Base-by-base conservation (phyloP, 768 basidiomycete species). In the Lanmaoa rubissima region DNA sequence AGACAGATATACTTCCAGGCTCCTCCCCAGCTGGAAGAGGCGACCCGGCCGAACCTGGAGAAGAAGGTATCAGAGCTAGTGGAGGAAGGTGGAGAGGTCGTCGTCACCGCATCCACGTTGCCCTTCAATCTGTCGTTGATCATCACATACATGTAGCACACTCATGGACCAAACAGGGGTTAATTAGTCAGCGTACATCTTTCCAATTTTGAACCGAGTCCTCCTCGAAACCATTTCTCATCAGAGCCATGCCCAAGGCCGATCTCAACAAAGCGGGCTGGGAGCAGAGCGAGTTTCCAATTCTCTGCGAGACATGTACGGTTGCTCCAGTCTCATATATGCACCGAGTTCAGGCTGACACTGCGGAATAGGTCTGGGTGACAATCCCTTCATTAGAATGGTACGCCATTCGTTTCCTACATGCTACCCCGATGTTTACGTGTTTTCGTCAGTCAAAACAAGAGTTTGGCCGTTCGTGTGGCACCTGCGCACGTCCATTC, bases 401-500 rank as follows among this genome's bases (percentile, higher is more conserved):
- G 94, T 94, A 61, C 62, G 84, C 26, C 35, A 26, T 43, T 14
- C 42, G 39, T 60, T 53, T 19, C 7, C 28, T 55, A 44, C 41
- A 5, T 54, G 16, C 28, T 40, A 48, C 48, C 31, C 13, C 28
- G 48, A 41, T 19, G 19, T 28, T 62, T 17, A 66, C 0, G 19
- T 17, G 5, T 31, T 43, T 35, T 51, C 90, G 88, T 88, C 88
- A 98, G 96, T 93, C 92, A 7, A 98, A 98, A 75, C 97, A 98
- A 82, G 90, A 94, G 68, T 96, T 90, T 60, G 97, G 94, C 5
- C 82, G 90, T 28, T 94, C 94, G 51, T 99, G 97, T 74, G 98
- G 98, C 61, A 96, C 96, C 51, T 99, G 97, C 69, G 94, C 94
- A 3, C 83, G 97, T 24, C 97, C 93, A 2, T 96, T 95, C 75